Evolutionary conservation across 2,329 filamentous ascomycete species (phyloP).

Genomic region (Hypoxylon sp.): DNA sequence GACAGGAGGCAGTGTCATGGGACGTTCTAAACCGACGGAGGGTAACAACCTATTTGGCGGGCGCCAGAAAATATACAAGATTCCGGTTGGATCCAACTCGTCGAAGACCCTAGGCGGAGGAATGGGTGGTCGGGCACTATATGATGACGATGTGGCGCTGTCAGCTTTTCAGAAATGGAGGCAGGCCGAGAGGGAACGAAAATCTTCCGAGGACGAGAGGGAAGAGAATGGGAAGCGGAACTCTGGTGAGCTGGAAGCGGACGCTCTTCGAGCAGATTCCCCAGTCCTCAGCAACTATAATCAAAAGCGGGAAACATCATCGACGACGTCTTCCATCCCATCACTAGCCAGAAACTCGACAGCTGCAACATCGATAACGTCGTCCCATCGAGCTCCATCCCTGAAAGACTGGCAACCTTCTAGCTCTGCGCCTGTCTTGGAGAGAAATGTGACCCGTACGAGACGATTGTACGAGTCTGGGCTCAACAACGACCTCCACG

Average conservation of each 20-base stretch:
- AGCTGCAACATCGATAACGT: constrained; percentile 89
- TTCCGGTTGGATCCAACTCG: constrained; percentile 68
- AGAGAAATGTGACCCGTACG: constrained; percentile 78
- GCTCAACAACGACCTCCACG: constrained; percentile 82
- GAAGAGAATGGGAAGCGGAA: constrained; percentile 57
- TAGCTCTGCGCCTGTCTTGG: constrained; percentile 62
- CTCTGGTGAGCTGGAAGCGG: constrained; percentile 43
- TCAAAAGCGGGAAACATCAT: constrained; percentile 86
- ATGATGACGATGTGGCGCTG: constrained; percentile 87
- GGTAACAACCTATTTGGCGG: constrained; percentile 96
- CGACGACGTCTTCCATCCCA: constrained; percentile 80
- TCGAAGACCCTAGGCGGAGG: constrained; percentile 63
- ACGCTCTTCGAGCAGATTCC: constrained; percentile 65
- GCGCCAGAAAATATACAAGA: constrained; percentile 94
- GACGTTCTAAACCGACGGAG: constrained; percentile 83
- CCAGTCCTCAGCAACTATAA: constrained; percentile 75
- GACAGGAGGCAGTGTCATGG: constrained; percentile 82
- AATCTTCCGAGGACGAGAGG: constrained; percentile 59
- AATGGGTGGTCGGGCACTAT: constrained; percentile 78
- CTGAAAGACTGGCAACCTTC: constrained; percentile 66
- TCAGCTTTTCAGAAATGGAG: constrained; percentile 88
- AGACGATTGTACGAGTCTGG: constrained; percentile 87
- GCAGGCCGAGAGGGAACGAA: constrained; percentile 69
- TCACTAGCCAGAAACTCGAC: constrained; percentile 83
- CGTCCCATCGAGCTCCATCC: constrained; percentile 70